Evolutionary conservation across 768 basidiomycete species (phyloP), one percentile per base, ranked within the genome.

Genomic region (Mycena maculata): DNA sequence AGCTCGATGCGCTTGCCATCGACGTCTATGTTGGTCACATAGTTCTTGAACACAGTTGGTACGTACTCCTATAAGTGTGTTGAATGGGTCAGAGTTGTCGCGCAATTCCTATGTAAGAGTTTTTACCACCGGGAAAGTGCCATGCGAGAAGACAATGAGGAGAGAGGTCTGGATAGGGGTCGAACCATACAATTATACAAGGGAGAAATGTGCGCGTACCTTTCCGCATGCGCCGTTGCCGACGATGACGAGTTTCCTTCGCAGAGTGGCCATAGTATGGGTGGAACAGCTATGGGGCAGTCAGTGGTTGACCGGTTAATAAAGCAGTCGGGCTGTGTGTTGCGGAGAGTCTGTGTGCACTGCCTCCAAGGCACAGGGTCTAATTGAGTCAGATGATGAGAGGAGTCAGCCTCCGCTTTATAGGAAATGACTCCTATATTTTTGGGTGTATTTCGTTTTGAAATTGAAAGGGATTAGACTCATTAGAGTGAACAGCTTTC

Each of bases 221-320:
- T 96, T 95, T 83, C 94, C 94, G 75, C 94, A 96, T 82, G 94
- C 94, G 88, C 95, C 95, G 85, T 97, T 95, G 80, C 96, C 96
- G 72, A 98, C 96, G 80, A 98, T 98, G 80, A 98, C 96, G 74
- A 98, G 91, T 83, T 98, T 98, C 82, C 96, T 92, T 83, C 96
- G 89, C 81, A 98, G 96, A 86, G 96, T 95, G 77, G 95, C 91
- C 96, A 98, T 98, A 79, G 75, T n/a, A n/a, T 31, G 22, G 33
- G 47, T 20, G 44, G 57, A 15, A 23, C 41, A 42, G 11, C n/a
- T n/a, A n/a, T n/a, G n/a, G n/a, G n/a, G n/a, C n/a, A n/a, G n/a
- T n/a, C n/a, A n/a, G n/a, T n/a, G n/a, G n/a, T n/a, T n/a, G n/a
- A n/a, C n/a, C n/a, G n/a, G n/a, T n/a, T n/a, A n/a, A n/a, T n/a